These are phyloP conservation scores for Rutstroemia sp. DNA, from an alignment of 2,329 filamentous ascomycete species.

Conservation along the genomic window DNA sequence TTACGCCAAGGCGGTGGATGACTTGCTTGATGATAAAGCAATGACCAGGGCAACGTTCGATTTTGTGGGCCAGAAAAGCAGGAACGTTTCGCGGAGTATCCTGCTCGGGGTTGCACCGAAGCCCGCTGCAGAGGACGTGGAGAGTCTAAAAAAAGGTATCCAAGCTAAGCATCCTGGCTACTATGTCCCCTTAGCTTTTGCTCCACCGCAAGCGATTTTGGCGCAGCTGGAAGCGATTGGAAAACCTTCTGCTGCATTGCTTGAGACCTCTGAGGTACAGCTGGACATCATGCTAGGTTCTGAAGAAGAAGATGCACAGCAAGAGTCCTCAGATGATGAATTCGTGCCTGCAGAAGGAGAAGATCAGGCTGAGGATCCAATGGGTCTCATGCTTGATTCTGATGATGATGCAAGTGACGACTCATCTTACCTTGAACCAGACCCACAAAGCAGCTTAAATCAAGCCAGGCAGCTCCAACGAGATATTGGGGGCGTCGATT, in stretches of 20 bases:
- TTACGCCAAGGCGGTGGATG: constrained; percentile 19
- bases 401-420: constrained; percentile 1
- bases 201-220: constrained; percentile 18
- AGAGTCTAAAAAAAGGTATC: constrained; percentile 18
- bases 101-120: neutral
- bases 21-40: constrained; percentile 17
- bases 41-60: constrained; percentile 10
- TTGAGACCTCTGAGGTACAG: neutral
- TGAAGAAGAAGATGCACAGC: neutral
- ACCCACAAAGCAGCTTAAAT: neutral
- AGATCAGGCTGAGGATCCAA: constrained; percentile 1
- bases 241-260: neutral
- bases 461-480: neutral
- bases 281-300: neutral
- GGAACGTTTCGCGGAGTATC: constrained; percentile 4
- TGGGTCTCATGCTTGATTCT: constrained; percentile 1
- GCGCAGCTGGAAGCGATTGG: constrained; percentile 12
- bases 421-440: neutral
- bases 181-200: constrained; percentile 24
- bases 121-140: constrained; percentile 5
- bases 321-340: constrained; percentile 5
- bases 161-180: constrained; percentile 17
- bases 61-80: neutral
- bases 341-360: neutral
- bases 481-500: neutral